Evolutionary conservation across 768 basidiomycete species (phyloP).

Genomic region (Podaxis sp.): DNA sequence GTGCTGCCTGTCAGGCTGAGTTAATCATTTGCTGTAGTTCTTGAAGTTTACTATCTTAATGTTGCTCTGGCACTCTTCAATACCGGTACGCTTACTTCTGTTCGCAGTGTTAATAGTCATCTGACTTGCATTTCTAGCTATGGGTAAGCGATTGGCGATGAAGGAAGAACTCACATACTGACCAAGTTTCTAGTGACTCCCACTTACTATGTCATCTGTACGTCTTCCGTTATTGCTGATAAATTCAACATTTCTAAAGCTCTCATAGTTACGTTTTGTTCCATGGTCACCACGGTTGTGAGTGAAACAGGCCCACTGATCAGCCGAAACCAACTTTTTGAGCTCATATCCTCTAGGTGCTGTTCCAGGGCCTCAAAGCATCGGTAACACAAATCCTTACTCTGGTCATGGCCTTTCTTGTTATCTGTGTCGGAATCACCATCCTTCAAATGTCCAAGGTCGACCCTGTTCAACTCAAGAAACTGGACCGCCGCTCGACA

Average conservation of each 20-base stretch:
- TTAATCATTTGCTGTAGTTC: conserved; percentile 41
- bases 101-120: neutral
- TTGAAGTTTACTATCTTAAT: conserved; percentile 94
- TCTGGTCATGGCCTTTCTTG: conserved; percentile 87
- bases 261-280: conserved; percentile 70
- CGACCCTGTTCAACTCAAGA: conserved; percentile 73
- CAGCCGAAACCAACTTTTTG: neutral
- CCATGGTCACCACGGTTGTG: conserved; percentile 80
- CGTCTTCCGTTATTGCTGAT: conserved; percentile 20
- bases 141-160: conserved; percentile 42
- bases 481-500: conserved; percentile 87
- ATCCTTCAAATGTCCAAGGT: conserved; percentile 95
- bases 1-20: neutral
- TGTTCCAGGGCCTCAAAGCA: conserved; percentile 87
- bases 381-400: conserved; percentile 78
- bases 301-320: conserved; percentile 18
- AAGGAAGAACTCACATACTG: conserved; percentile 1
- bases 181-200: conserved; percentile 59
- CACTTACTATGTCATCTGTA: conserved; percentile 83
- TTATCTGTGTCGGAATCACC: conserved; percentile 89
- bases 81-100: conserved; percentile 48
- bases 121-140: conserved; percentile 36
- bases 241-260: conserved; percentile 10
- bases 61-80: conserved; percentile 95
- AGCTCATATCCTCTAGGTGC: conserved; percentile 43